A percentile compares a stretch with the other conserved stretches of the same genome.
Conservation (phyloP, 495 filamentous ascomycete genomes). For the Trichoderma erinaceum region DNA sequence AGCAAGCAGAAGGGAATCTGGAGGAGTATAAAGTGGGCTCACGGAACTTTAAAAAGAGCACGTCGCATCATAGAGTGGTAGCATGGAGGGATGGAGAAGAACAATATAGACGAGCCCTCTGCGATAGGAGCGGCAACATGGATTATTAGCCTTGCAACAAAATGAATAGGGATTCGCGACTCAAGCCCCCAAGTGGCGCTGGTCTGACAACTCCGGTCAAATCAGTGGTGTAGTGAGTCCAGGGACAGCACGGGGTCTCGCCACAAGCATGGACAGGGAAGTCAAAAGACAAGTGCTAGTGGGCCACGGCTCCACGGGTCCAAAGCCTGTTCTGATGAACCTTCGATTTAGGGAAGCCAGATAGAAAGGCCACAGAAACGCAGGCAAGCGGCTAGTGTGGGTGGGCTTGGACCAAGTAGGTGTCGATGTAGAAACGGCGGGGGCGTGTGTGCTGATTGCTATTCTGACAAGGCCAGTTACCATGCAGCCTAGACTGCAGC, state of each 20-base stretch:
- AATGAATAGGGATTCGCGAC: slow-evolving; percentile 13
- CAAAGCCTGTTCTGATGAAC: slow-evolving; percentile 14
- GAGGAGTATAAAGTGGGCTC: slow-evolving; percentile 1
- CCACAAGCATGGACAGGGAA: not conserved
- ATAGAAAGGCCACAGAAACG: slow-evolving; percentile 11
- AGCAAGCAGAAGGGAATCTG: not conserved
- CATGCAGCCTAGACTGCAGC: not conserved
- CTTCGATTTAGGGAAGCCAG: slow-evolving; percentile 14
- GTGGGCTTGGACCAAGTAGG: not conserved
- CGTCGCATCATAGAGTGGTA: not conserved
- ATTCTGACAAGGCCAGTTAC: slow-evolving; percentile 6
- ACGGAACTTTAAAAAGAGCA: not conserved
- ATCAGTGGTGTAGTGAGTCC: not conserved
- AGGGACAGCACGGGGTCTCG: slow-evolving; percentile 11
- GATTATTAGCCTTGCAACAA: not conserved
- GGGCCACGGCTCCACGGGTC: not conserved
- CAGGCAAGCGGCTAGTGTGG: slow-evolving; percentile 5
- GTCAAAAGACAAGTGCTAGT: not conserved
- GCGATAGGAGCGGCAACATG: slow-evolving; percentile 8
- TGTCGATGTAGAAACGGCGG: not conserved
- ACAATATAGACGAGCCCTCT: not conserved
- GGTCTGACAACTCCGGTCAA: slow-evolving; percentile 5
- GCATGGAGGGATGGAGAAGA: slow-evolving; percentile 2
- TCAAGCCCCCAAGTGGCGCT: slow-evolving; percentile 10
- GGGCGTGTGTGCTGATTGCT: not conserved